These are phyloP conservation scores for Xylariomycetidae sp. DNA, from an alignment of 2,329 filamentous ascomycete species.

Conservation along the genomic window DNA sequence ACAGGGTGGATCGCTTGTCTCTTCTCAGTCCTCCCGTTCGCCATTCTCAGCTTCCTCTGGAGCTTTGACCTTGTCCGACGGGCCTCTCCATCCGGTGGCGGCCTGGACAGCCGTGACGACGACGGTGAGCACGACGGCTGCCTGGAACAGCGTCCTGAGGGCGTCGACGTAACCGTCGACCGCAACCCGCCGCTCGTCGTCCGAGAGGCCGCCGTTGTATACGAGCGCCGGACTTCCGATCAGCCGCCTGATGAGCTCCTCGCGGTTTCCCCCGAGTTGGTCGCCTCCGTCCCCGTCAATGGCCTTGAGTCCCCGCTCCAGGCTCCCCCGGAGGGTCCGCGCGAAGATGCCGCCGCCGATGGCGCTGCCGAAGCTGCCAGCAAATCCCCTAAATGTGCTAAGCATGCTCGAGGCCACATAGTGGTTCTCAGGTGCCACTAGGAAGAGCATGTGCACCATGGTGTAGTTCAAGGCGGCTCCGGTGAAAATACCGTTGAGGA, in stretches of 20 bases:
- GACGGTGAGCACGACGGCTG: constrained; percentile 39
- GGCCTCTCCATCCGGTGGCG: constrained; percentile 45
- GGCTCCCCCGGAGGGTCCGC: constrained; percentile 50
- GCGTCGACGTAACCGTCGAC: constrained; percentile 43
- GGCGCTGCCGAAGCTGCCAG: constrained; percentile 73
- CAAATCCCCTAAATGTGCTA: constrained; percentile 76
- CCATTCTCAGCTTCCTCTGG: constrained; percentile 33
- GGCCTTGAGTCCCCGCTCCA: constrained; percentile 52
- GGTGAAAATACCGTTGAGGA: constrained; percentile 67
- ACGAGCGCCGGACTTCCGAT: constrained; percentile 49
- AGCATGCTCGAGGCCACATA: constrained; percentile 73
- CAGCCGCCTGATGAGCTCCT: constrained; percentile 41
- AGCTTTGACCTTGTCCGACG: constrained; percentile 46
- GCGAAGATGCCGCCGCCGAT: constrained; percentile 75
- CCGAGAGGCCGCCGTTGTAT: constrained; percentile 35
- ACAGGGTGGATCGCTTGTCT: too few species aligned
- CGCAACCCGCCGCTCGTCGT: constrained; percentile 40
- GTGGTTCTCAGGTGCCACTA: constrained; percentile 61
- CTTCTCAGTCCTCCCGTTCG: too few species aligned
- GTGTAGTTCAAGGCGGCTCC: constrained; percentile 77
- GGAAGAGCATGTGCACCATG: constrained; percentile 72
- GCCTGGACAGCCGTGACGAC: constrained; percentile 44
- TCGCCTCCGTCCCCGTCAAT: constrained; percentile 40
- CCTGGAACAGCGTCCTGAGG: constrained; percentile 40
- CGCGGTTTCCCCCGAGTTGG: constrained; percentile 22